Evolutionary conservation across 2,329 filamentous ascomycete genomes (phyloP).

Genomic region (Diaporthe citriasiana): DNA sequence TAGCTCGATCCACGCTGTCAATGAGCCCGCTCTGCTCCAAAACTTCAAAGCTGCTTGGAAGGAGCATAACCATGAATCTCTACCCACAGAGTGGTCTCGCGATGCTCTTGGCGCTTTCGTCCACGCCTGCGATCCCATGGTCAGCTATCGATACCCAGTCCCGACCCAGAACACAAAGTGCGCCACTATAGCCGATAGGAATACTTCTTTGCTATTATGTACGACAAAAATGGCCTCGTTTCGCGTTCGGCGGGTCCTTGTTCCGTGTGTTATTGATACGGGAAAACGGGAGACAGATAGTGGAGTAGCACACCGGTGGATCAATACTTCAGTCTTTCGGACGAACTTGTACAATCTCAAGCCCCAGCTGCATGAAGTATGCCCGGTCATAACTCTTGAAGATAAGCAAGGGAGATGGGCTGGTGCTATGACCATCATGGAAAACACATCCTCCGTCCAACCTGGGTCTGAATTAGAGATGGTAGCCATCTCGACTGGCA

Average conservation of each 20-base stretch:
- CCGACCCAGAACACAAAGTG: background rate
- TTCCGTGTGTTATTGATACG: too few species aligned
- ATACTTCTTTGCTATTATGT: background rate
- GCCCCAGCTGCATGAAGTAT: background rate
- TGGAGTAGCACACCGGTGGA: too few species aligned
- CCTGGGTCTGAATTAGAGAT: background rate
- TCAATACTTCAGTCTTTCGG: background rate
- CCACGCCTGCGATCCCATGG: background rate
- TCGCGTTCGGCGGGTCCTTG: background rate
- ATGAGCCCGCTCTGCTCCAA: background rate
- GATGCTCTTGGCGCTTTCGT: background rate
- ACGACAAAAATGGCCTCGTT: background rate
- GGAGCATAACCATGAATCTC: background rate
- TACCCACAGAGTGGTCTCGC: background rate
- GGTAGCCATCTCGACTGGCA: constrained; percentile 9
- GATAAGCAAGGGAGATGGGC: background rate
- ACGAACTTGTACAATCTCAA: background rate
- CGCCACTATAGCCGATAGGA: background rate
- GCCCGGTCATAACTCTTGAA: constrained; percentile 9
- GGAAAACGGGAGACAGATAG: fast-evolving
- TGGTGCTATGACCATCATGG: background rate
- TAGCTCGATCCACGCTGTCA: background rate
- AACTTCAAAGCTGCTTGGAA: background rate
- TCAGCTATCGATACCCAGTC: background rate
- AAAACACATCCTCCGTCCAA: background rate